Evolutionary conservation across 1,139 yeast species (phyloP).

Genomic region (Debaryomycetaceae sp.): DNA sequence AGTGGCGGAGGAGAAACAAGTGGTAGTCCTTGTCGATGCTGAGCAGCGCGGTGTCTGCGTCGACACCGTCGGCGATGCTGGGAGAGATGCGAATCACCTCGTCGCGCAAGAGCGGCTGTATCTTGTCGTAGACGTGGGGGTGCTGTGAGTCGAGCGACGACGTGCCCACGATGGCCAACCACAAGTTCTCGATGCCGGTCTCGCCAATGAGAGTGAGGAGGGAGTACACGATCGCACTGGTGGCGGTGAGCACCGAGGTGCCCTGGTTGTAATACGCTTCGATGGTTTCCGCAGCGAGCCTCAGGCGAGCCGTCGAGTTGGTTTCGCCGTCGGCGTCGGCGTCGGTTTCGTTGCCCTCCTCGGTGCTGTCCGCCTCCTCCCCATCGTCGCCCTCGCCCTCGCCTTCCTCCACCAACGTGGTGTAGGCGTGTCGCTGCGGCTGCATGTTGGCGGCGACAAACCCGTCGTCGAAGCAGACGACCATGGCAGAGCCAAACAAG

Average conservation of each 20-base stretch:
- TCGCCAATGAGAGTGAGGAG: constrained; percentile 70
- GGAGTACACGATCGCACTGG: constrained; percentile 77
- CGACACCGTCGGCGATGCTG: constrained; percentile 22
- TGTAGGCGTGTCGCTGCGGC: constrained; percentile 55
- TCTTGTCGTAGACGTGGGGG: constrained; percentile 70
- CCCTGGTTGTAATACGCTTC: constrained; percentile 82
- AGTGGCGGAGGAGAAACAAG: constrained; percentile 81
- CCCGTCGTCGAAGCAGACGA: constrained; percentile 88
- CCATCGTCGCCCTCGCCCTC: constrained; percentile 21
- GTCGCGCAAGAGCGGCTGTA: constrained; percentile 72
- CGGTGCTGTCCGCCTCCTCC: constrained; percentile 29
- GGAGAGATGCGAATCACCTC: constrained; percentile 74
- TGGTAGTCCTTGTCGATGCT: constrained; percentile 80
- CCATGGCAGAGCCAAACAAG: constrained; percentile 76
- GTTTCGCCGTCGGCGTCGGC: constrained; percentile 20
- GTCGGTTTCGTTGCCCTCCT: constrained; percentile 18
- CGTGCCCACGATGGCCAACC: constrained; percentile 89
- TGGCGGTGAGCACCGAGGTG: constrained; percentile 69
- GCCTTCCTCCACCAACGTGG: constrained; percentile 37
- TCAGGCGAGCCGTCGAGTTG: constrained; percentile 26
- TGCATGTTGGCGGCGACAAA: constrained; percentile 52
- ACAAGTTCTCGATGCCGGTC: constrained; percentile 55
- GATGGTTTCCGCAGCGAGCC: constrained; percentile 52
- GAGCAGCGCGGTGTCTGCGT: constrained; percentile 63
- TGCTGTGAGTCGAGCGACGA: constrained; percentile 73